These are phyloP conservation scores for Parietichytrium sp. DNA, from an alignment of 108 stramenopile genomes.

Conservation along the genomic window DNA sequence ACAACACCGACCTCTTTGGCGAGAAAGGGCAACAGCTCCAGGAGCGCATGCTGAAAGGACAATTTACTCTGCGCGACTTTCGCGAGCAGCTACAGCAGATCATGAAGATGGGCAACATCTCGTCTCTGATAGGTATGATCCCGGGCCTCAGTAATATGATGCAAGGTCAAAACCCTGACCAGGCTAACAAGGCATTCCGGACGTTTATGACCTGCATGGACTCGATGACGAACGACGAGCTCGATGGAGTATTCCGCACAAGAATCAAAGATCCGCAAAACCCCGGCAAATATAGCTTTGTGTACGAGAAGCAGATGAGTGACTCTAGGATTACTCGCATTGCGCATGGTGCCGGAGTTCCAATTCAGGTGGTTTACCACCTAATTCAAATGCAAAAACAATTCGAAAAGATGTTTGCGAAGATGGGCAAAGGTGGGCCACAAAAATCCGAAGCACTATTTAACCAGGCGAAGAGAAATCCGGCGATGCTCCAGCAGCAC, in stretches of 20 bases:
- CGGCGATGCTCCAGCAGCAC: conserved; percentile 72
- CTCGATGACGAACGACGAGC: conserved; percentile 86
- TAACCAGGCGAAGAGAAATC: conserved; percentile 78
- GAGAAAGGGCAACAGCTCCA: conserved; percentile 73
- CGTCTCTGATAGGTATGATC: conserved; percentile 92
- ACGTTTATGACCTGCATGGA: conserved; percentile 96
- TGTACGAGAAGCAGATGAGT: conserved; percentile 41
- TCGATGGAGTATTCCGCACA: conserved; percentile 74
- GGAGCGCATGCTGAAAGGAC: conserved; percentile 81
- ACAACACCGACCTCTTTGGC: conserved; percentile 65
- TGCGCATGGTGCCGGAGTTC: conserved; percentile 83
- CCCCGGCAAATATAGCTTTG: not conserved
- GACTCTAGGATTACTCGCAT: conserved; percentile 67
- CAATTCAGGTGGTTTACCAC: conserved; percentile 72
- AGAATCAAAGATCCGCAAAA: not conserved
- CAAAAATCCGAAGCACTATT: conserved; percentile 74
- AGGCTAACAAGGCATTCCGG: conserved; percentile 57
- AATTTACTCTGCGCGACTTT: conserved; percentile 92
- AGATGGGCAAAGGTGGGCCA: conserved; percentile 87
- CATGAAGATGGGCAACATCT: conserved; percentile 82
- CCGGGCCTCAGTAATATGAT: conserved; percentile 84
- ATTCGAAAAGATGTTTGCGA: conserved; percentile 78
- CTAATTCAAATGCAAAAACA: conserved; percentile 83
- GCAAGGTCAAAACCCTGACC: conserved; percentile 4
- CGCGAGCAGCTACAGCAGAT: conserved; percentile 86